Base-by-base conservation (phyloP, 768 basidiomycete species). In the Amanita molliuscula region DNA sequence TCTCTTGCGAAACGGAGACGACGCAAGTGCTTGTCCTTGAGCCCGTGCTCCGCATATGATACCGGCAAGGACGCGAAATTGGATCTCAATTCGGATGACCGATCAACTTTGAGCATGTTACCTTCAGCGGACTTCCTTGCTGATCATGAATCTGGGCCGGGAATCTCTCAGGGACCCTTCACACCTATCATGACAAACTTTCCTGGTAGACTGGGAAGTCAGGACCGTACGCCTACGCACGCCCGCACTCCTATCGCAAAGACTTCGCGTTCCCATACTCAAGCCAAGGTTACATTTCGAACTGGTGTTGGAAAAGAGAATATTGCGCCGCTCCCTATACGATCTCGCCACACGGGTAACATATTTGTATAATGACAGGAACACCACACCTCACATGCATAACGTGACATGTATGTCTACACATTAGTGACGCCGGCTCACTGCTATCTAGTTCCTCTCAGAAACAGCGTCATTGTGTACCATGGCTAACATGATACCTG, bases 171-270 rank as follows among this genome's bases (percentile, higher is more conserved):
- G 31, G 44, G 35, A 25, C 44, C 44, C 13, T 46, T 46, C 33
- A 46, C 44, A 18, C 44, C 44, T 34, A 33, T 46, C 28, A 44
- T 15, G 13, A 28, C 16, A 7, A 44, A 44, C 10, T 28, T 28
- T 44, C n/a, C 28, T 20, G 38, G 38, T 18, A 6, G 18, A 3
- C 37, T 18, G 13, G 26, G 46, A 40, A 38, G 40, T 23, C 36
- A 23, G 16, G 48, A 48, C n/a, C 38, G 16, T n/a, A 48, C 48
- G 5, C 48, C 47, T 4, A 48, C 47, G 15, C 34, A 38, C 10
- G 20, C 28, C 11, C 34, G 48, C 5, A 31, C 48, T 23, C 37
- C 26, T 13, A 26, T 37, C 25, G 25, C 28, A 2, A 41, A 31
- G 4, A 13, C 47, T 8, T 26, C 20, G 11, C 35, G 23, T 21